Conservation (phyloP, 31 red algal genomes). For the Asparagopsis taxiformis region DNA sequence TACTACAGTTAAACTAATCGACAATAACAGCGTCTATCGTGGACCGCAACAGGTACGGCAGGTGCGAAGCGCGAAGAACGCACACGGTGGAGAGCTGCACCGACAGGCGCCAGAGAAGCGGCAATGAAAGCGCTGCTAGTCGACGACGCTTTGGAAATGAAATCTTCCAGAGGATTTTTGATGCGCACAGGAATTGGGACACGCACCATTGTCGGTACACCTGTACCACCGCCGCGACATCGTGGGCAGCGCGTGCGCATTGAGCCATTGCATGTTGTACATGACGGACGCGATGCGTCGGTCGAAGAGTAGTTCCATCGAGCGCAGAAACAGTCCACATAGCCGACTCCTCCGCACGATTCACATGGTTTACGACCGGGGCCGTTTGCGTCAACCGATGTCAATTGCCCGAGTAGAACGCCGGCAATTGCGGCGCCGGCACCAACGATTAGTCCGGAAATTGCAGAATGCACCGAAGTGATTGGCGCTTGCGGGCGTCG, state of each 20-base stretch:
- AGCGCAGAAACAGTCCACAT: slow-evolving; percentile 51
- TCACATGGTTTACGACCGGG: slow-evolving; percentile 18
- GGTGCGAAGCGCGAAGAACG: too few species aligned
- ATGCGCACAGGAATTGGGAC: slow-evolving; percentile 7
- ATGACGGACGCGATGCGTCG: background rate
- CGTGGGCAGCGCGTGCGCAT: background rate
- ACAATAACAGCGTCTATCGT: too few species aligned
- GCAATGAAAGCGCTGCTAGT: too few species aligned
- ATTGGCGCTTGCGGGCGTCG: slow-evolving; percentile 1
- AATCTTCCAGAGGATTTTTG: too few species aligned
- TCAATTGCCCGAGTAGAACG: slow-evolving; percentile 3
- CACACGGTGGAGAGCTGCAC: too few species aligned
- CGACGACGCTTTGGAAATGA: too few species aligned
- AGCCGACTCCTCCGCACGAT: slow-evolving; percentile 31
- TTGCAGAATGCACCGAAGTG: slow-evolving; percentile 12
- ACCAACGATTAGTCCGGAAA: slow-evolving; percentile 26
- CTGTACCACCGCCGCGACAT: slow-evolving; percentile 14
- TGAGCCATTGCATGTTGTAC: background rate
- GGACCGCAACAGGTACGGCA: too few species aligned
- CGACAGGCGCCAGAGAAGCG: too few species aligned
- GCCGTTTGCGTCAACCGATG: background rate
- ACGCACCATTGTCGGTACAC: background rate
- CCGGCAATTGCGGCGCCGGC: slow-evolving; percentile 27
- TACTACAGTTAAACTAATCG: too few species aligned
- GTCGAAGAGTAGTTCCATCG: slow-evolving; percentile 47